Base-by-base conservation (phyloP, 1,284 basidiomycete genomes). In the Boletus putidus region DNA sequence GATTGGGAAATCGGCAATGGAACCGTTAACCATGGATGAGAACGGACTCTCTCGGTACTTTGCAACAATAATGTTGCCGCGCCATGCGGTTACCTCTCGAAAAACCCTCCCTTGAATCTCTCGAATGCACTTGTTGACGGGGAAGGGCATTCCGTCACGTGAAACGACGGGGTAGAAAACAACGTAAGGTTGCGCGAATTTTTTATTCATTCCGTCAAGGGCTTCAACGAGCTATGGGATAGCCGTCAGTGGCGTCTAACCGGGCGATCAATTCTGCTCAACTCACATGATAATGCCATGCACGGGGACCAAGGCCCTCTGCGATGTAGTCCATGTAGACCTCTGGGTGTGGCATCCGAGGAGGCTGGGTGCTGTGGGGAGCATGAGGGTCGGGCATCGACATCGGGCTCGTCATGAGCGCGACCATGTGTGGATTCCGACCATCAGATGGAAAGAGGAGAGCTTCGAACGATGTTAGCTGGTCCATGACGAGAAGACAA, bases 321-420 rank as follows among this genome's bases (percentile, higher is more conserved):
- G 87, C 87, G 66, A 91, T 86, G 73, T 87, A 89, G 72, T 92
- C 88, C 89, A 92, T 92, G 68, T 87, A 84, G 39, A 89, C 82
- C 71, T 91, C 88, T 12, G 90, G 89, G 72, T 91, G 89, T 2
- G 89, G 89, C 78, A 89, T 82, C 50, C 86, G 82, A 49, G 81
- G 67, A 72, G 70, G 72, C 60, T 58, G 72, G 57, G 71, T 66
- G 36, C 76, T 73, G 53, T 80, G 78, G 14, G 75, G 74, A 3
- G 75, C 76, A 62, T 79, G 79, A 49, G 80, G 79, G 55, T 77
- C 76, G 15, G 78, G 76, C 51, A 76, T 68, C 55, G 79, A 74
- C 74, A 85, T 80, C 9, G 83, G 81, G 70, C 86, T 89, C 50
- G 68, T 87, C 84, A 87, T 86, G 60, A 92, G 80, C 57, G 80